Percentiles rank a stretch among this genome's conserved stretches.
Conservation (phyloP, 345 rosid species). For the Rhodamnia rubescens region DNA sequence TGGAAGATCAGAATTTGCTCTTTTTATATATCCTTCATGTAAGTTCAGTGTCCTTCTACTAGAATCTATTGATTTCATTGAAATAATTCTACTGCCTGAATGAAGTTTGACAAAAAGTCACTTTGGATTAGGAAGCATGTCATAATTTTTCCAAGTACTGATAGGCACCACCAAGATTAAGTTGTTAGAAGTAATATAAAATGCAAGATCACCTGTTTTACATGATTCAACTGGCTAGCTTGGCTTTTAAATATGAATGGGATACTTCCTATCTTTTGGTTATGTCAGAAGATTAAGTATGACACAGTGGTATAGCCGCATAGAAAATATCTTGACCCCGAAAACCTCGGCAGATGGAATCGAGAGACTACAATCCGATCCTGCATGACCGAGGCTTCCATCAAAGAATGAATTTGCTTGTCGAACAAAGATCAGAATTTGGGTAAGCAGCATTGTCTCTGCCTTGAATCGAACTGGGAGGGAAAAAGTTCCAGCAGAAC, state of each 20-base stretch:
- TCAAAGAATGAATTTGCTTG: slow-evolving; percentile 52
- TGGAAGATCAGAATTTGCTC: background rate
- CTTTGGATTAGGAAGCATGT: background rate
- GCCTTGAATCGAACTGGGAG: background rate
- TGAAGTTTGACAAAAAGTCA: background rate
- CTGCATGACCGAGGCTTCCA: slow-evolving; percentile 78
- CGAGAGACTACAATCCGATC: slow-evolving; percentile 64
- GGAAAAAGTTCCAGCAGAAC: background rate
- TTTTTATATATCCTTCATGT: background rate
- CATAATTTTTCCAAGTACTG: background rate
- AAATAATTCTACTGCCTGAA: background rate
- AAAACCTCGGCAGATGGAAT: slow-evolving; percentile 38
- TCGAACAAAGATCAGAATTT: slow-evolving; percentile 67
- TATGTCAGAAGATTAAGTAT: background rate
- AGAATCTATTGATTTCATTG: background rate
- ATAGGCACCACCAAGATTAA: background rate
- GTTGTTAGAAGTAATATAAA: background rate
- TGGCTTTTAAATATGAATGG: background rate
- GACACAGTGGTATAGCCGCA: background rate
- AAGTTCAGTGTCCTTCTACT: background rate
- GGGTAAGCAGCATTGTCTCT: slow-evolving; percentile 26
- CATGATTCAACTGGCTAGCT: background rate
- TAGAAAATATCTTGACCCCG: background rate
- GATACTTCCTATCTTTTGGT: background rate
- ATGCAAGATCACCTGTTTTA: background rate